These are phyloP conservation scores for Aspergillus phoenicis DNA, from an alignment of 2,329 filamentous ascomycete species.

Conservation along the genomic window DNA sequence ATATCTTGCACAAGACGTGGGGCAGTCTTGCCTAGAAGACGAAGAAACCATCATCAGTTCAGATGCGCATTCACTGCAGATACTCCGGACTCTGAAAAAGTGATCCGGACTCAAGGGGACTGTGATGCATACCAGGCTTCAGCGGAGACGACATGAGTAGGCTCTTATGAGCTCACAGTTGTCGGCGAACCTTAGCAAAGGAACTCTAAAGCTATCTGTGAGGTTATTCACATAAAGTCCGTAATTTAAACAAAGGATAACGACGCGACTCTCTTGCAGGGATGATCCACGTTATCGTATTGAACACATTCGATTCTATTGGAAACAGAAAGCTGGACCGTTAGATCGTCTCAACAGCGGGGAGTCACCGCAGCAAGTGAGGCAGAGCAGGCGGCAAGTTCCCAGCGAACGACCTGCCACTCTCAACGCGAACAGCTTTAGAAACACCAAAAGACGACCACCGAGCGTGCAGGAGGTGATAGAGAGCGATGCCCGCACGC, in stretches of 20 bases:
- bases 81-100: neutral
- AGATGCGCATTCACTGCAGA: neutral
- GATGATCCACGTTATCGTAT: constrained; percentile 2
- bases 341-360: constrained; percentile 9
- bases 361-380: constrained; percentile 7
- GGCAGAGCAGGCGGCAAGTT: neutral
- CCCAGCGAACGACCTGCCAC: constrained; percentile 5
- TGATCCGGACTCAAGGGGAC: neutral
- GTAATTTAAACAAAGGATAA: neutral
- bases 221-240: constrained; percentile 17
- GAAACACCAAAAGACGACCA: neutral
- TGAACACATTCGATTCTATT: constrained; percentile 12
- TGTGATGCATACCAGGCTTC: constrained; percentile 34
- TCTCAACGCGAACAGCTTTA: neutral
- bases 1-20: constrained; percentile 53
- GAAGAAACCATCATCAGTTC: neutral
- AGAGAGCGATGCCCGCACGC: neutral
- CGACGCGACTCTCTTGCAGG: neutral
- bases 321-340: constrained; percentile 7
- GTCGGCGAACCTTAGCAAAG: constrained; percentile 14
- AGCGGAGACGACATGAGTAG: constrained; percentile 35
- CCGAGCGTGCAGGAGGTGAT: neutral
- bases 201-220: neutral
- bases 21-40: constrained; percentile 52
- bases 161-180: constrained; percentile 19